Base-by-base conservation (phyloP, 495 filamentous ascomycete species). In the Amorphotheca resinae region DNA sequence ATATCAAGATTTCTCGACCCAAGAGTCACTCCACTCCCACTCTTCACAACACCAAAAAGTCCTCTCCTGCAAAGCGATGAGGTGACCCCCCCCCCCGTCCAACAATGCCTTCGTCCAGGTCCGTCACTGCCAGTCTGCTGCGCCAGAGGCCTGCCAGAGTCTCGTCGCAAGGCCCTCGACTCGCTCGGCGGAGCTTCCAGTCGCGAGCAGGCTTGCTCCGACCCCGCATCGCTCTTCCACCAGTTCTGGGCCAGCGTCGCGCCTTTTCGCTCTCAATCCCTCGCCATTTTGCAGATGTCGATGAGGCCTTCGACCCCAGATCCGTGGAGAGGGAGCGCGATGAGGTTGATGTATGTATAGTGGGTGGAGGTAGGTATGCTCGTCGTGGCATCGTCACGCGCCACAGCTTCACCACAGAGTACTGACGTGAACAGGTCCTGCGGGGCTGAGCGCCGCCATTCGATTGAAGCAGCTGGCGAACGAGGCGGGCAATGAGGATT, bases 381-480 rank as follows among this genome's bases (percentile, higher is more conserved):
- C 44, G 41, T 31, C 43, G 26, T 26, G 22, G 17, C 44, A 34
- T 15, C 4, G 23, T 7, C 18, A 38, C 14, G 20, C 39, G n/a
- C 25, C 25, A 28, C 28, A 34, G 26, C 16, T 8, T 9, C n/a
- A n/a, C n/a, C n/a, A n/a, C n/a, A n/a, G n/a, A n/a, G n/a, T n/a
- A n/a, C 41, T 45, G 30, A 45, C 9, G 42, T 38, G 16, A 41
- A 17, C 52, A 80, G 80, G 91, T 22, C 91, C 91, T 35, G 84
- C 91, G 39, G 91, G 91, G 46, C 74, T 99, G 46, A 77, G 82
- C 42, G 87, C 91, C 39, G 93, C 89, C 16, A 99, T 99, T 56
- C 79, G 85, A 39, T 60, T 99, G 38, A 96, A 96, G 63, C 93
- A 99, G 62, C 72, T 95, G 14, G 93, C 91, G 45, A 95, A 87